These are phyloP conservation scores for Cordyceps farinosa DNA, from an alignment of 2,329 filamentous ascomycete genomes.

Conservation along the genomic window DNA sequence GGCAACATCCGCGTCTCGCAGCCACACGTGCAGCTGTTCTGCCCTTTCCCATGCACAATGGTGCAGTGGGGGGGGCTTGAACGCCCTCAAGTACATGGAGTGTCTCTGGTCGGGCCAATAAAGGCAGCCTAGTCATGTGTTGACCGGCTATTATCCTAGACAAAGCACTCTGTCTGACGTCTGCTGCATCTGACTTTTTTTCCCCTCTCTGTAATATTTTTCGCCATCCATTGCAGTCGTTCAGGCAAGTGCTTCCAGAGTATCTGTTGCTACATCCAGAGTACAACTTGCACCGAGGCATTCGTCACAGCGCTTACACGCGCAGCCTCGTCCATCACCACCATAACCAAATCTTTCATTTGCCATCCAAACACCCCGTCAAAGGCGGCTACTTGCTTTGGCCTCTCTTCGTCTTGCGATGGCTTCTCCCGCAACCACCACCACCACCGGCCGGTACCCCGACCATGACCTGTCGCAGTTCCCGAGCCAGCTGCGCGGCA, in stretches of 20 bases:
- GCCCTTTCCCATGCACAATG: constrained; percentile 7
- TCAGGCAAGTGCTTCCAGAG: neutral
- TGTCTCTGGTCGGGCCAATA: neutral
- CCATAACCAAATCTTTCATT: neutral
- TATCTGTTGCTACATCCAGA: neutral
- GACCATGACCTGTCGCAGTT: constrained; percentile 43
- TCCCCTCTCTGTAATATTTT: neutral
- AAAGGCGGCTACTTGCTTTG: neutral
- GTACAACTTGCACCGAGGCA: too few species aligned
- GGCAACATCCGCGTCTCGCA: neutral
- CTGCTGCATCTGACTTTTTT: neutral
- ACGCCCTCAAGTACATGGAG: neutral
- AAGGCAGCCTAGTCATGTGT: constrained; percentile 5
- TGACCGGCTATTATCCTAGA: neutral
- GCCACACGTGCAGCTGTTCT: constrained; percentile 15
- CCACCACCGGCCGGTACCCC: constrained; percentile 19
- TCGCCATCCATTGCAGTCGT: neutral
- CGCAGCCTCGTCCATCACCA: neutral
- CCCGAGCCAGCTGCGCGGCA: constrained; percentile 50
- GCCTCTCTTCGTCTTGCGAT: neutral
- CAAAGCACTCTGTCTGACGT: neutral
- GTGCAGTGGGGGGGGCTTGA: neutral
- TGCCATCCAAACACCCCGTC: neutral
- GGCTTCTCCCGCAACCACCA: constrained; percentile 2
- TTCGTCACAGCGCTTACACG: neutral